Evolutionary conservation across 345 rosid genomes (phyloP).

Genomic region (Euphorbia lathyris): DNA sequence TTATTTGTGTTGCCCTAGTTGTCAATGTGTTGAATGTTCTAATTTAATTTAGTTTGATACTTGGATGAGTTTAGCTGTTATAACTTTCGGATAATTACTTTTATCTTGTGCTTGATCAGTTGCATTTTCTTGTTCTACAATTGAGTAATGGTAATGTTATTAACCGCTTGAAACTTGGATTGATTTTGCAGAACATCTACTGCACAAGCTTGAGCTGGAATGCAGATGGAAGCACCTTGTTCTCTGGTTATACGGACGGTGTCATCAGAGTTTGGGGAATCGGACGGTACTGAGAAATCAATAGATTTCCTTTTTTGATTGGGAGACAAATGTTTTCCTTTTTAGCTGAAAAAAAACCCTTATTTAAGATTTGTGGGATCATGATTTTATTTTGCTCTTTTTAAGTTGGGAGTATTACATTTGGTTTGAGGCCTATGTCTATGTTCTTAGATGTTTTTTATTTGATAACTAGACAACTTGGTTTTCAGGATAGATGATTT

Average conservation of each 20-base stretch:
- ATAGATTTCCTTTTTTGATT: neutral
- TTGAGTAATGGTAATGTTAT: neutral
- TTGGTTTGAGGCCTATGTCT: neutral
- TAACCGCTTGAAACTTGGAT: neutral
- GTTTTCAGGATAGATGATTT: neutral
- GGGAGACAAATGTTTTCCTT: neutral
- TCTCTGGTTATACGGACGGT: conserved; percentile 94
- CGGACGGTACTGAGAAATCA: conserved; percentile 41
- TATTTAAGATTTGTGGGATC: conserved; percentile 18
- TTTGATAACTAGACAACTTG: conserved; percentile 3
- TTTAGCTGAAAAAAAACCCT: neutral
- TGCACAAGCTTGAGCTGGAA: conserved; percentile 97
- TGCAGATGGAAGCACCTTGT: conserved; percentile 85
- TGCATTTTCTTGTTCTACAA: neutral
- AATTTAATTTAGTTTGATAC: too few relatives aligned
- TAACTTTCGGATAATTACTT: neutral
- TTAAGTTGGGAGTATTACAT: conserved; percentile 9
- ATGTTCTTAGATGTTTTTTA: neutral
- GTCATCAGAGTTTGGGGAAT: conserved; percentile 97
- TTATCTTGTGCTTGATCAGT: neutral
- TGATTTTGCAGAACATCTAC: conserved; percentile 59
- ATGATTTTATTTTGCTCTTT: neutral
- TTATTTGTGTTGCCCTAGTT: too few relatives aligned
- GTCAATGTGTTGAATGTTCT: neutral
- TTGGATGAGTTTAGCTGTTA: neutral